Base-by-base conservation (phyloP, 2,329 filamentous ascomycete species). In the Catunica adiposa region DNA sequence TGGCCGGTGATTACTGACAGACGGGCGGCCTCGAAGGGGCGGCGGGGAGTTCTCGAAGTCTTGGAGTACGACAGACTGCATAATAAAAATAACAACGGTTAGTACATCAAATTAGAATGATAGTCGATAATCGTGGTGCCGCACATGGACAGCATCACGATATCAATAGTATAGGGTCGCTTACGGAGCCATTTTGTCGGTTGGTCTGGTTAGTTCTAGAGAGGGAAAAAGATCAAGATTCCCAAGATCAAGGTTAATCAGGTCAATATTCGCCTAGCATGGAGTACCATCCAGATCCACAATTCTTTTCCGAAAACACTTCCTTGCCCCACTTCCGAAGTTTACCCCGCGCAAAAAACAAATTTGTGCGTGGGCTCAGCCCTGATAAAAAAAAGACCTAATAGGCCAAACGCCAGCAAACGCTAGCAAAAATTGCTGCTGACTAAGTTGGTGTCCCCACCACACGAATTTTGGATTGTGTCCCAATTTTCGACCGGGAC, bases 1-100 rank as follows among this genome's bases (percentile, higher is more conserved):
- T 97, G 92, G 90, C 85, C 89, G 81, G 81, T 76, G 75, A 76
- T 60, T 83, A 95, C 90, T 86, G 85, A 97, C 92, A 98, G 83
- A 86, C 92, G 92, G 79, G 92, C 92, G 76, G 89, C 90, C 86
- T 97, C 92, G 82, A 95, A 97, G 71, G 92, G 90, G 78, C 90
- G 86, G 77, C 85, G 81, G 70, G 90, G 89, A 80, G 94, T 89
- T 85, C 94, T 95, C 74, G 94, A 94, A 81, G 92, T 98, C 88
- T 98, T 98, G 73, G 86, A 94, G 80, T 96, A 95, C 68, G 84
- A 57, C 48, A 58, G 54, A 65, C 62, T 64, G 59, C 40, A 53
- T 48, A 51, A 31, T 29, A n/a, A 20, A 22, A 15, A 50, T n/a
- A 54, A 20, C 11, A 34, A 47, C 48, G 26, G 58, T 63, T 56